These are phyloP conservation scores for Amaranthus hypochondriacus DNA, from an alignment of 148 eudicot genomes.

Conservation along the genomic window DNA sequence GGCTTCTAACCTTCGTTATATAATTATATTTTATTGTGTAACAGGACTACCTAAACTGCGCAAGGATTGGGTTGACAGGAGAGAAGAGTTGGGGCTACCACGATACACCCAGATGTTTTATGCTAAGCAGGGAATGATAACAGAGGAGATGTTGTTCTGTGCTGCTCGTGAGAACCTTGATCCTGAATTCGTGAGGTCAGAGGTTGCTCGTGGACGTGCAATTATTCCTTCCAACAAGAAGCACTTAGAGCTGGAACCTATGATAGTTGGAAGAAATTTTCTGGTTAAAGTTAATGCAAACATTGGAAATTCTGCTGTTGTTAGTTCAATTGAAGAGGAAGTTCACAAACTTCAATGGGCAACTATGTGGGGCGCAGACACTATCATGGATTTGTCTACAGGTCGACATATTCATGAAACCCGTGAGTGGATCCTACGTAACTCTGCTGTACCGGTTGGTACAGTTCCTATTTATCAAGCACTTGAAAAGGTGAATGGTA, in stretches of 20 bases:
- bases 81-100: constrained; percentile 75
- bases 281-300: constrained; percentile 94
- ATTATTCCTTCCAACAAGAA: constrained; percentile 96
- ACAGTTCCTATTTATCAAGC: constrained; percentile 99
- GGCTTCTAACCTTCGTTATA: background rate
- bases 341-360: constrained; percentile 99
- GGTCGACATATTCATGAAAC: constrained; percentile 98
- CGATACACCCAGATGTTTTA: constrained; percentile 98
- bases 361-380: constrained; percentile 99
- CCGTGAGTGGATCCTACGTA: constrained; percentile 95
- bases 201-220: constrained; percentile 98
- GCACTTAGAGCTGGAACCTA: constrained; percentile 91
- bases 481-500: constrained; percentile 87
- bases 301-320: constrained; percentile 96
- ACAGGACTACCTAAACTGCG: constrained; percentile 88
- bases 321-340: constrained; percentile 97
- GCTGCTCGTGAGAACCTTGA: constrained; percentile 94
- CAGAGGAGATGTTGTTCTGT: constrained; percentile 91
- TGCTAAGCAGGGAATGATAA: constrained; percentile 84
- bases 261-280: constrained; percentile 96
- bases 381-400: constrained; percentile 95
- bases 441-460: constrained; percentile 94
- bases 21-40: constrained; percentile 6
- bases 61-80: constrained; percentile 75
- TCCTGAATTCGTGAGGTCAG: constrained; percentile 92